phyloP scores from a whole-genome alignment of 129 eudicot species.

The Escallonia herrerae region DNA sequence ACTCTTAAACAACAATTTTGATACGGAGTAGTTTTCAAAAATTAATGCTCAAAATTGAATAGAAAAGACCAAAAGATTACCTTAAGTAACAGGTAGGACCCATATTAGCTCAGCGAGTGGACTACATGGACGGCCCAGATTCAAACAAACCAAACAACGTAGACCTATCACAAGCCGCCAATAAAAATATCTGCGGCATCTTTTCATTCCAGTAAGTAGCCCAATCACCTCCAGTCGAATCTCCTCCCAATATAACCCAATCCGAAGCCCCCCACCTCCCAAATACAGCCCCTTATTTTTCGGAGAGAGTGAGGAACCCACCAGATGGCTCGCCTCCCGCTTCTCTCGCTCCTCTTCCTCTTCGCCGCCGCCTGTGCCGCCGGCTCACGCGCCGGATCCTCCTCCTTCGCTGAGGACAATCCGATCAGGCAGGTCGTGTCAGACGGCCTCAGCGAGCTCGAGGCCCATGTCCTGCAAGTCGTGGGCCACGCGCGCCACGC shows the following conservation, averaged over 20 bases:
- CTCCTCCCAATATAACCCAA: not conserved
- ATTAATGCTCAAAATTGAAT: too few species aligned
- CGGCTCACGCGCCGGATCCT: not conserved
- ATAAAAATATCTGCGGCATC: too few species aligned
- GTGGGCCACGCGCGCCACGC: conserved; percentile 72
- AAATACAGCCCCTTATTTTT: not conserved
- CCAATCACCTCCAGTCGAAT: not conserved
- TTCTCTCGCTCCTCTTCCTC: not conserved
- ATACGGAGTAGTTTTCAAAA: too few species aligned
- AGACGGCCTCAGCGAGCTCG: conserved; percentile 53
- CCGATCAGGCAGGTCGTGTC: conserved; percentile 83
- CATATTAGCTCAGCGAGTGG: too few species aligned
- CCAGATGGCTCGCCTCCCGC: not conserved
- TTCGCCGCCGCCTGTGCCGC: not conserved
- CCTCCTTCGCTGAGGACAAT: conserved; percentile 41
- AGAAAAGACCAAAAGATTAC: too few species aligned
- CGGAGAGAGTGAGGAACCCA: not conserved
- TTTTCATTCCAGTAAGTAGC: not conserved
- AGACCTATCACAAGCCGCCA: not conserved
- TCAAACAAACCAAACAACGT: not conserved
- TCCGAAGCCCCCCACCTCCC: not conserved
- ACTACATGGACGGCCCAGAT: not conserved
- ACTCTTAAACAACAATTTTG: too few species aligned
- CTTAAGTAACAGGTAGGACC: too few species aligned
- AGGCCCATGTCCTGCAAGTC: conserved; percentile 35